Conservation (phyloP, 129 eudicot species). For the Flaveria bidentis region DNA sequence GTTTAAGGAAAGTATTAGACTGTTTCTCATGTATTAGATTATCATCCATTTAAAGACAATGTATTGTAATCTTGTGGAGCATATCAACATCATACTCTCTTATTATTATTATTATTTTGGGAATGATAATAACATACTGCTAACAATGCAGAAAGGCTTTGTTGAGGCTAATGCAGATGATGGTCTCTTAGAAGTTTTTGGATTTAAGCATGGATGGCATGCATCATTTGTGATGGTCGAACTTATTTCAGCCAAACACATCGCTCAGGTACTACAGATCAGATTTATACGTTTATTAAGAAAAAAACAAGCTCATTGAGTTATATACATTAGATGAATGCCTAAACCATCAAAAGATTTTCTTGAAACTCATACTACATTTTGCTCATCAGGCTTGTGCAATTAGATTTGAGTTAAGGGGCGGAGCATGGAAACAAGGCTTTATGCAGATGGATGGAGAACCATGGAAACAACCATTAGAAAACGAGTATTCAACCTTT, state of each 20-base stretch:
- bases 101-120: neutral
- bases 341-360: neutral
- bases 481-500: slow-evolving; percentile 73
- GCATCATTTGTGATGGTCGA: slow-evolving; percentile 98
- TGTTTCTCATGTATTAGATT: neutral
- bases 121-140: neutral
- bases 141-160: slow-evolving; percentile 75
- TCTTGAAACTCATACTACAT: neutral
- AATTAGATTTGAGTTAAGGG: slow-evolving; percentile 85
- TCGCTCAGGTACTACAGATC: slow-evolving; percentile 68
- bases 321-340: neutral
- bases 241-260: slow-evolving; percentile 95
- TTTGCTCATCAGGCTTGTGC: slow-evolving; percentile 61
- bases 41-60: neutral
- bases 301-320: too few species aligned
- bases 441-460: slow-evolving; percentile 97
- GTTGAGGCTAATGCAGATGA: slow-evolving; percentile 93
- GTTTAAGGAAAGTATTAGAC: neutral
- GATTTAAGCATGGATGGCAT: slow-evolving; percentile 99
- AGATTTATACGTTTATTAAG: neutral
- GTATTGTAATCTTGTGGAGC: neutral
- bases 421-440: slow-evolving; percentile 86
- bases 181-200: slow-evolving; percentile 86
- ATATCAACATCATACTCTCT: neutral
- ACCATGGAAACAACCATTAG: slow-evolving; percentile 95